Conservation (phyloP, 257 asterid species). For the Solanum acaule region DNA sequence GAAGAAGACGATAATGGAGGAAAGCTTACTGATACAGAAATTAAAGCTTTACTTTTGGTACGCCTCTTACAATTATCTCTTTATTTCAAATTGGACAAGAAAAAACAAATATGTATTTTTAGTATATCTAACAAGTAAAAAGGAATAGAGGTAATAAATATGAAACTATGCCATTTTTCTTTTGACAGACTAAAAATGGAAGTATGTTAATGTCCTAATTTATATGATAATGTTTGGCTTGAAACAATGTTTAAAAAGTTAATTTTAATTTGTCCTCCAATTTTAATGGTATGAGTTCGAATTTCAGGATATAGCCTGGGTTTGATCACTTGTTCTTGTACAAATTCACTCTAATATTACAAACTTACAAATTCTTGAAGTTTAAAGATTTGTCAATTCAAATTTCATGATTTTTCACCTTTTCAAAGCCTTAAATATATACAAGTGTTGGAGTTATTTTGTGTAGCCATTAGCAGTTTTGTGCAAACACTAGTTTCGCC, state of each 20-base stretch:
- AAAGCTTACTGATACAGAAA: slow-evolving; percentile 54
- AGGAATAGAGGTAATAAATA: no score
- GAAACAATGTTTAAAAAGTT: neutral
- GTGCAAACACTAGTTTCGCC: no score
- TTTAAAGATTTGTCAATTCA: neutral
- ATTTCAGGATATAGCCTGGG: no score
- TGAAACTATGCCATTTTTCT: neutral
- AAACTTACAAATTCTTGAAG: neutral
- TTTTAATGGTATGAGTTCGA: neutral
- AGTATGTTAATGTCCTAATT: neutral
- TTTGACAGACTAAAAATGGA: no score
- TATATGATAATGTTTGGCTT: neutral
- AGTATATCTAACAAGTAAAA: neutral
- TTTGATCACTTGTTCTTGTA: no score
- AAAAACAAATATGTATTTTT: no score
- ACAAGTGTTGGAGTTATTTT: no score
- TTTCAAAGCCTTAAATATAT: neutral
- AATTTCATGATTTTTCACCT: neutral
- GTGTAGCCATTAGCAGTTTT: no score
- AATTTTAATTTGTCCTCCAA: no score
- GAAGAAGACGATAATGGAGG: slow-evolving; percentile 39
- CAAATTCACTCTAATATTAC: no score
- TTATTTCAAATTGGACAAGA: neutral
- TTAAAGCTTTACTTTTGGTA: slow-evolving; percentile 88
- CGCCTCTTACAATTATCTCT: neutral